These are phyloP conservation scores for Solanum clarkiae DNA, from an alignment of 257 asterid species.

Conservation along the genomic window DNA sequence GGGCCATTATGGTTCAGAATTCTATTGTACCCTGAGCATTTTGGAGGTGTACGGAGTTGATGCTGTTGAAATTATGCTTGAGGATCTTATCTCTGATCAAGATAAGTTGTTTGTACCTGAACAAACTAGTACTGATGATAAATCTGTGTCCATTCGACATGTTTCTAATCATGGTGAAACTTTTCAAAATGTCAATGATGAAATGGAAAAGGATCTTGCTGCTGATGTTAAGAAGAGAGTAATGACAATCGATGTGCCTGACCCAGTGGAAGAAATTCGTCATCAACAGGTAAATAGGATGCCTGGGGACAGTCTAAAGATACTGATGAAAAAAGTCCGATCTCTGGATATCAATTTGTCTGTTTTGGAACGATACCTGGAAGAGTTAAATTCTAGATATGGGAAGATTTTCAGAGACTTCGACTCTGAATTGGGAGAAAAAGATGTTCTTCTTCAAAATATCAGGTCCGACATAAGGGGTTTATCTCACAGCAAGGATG, in stretches of 20 bases:
- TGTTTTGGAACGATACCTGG: conserved; percentile 67
- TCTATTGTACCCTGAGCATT: conserved; percentile 80
- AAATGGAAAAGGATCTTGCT: conserved; percentile 21
- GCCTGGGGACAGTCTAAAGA: conserved; percentile 97
- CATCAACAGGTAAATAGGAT: conserved; percentile 70
- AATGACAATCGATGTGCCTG: conserved; percentile 34
- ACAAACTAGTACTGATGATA: conserved; percentile 26
- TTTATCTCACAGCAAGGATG: conserved; percentile 52
- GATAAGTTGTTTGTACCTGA: conserved; percentile 36
- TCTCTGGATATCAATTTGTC: conserved; percentile 79
- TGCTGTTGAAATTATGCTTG: conserved; percentile 97
- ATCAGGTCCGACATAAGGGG: conserved; percentile 45
- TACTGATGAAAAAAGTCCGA: conserved; percentile 74
- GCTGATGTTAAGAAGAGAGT: conserved; percentile 30
- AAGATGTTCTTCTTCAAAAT: conserved; percentile 42
- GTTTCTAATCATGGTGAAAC: conserved; percentile 19
- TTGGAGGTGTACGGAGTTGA: conserved; percentile 90
- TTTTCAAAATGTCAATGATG: conserved; percentile 30
- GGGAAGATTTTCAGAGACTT: conserved; percentile 53
- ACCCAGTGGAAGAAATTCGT: conserved; percentile 65
- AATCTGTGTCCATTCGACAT: conserved; percentile 22
- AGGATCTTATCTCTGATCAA: conserved; percentile 62
- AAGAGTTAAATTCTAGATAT: conserved; percentile 66
- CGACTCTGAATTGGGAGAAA: conserved; percentile 53
- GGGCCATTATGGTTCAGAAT: conserved; percentile 84